Percentiles rank a stretch among this genome's conserved stretches.
These are phyloP conservation scores for Oropetium thomaeum DNA, from an alignment of 176 grass and related monocot genomes.

Conservation along the genomic window DNA sequence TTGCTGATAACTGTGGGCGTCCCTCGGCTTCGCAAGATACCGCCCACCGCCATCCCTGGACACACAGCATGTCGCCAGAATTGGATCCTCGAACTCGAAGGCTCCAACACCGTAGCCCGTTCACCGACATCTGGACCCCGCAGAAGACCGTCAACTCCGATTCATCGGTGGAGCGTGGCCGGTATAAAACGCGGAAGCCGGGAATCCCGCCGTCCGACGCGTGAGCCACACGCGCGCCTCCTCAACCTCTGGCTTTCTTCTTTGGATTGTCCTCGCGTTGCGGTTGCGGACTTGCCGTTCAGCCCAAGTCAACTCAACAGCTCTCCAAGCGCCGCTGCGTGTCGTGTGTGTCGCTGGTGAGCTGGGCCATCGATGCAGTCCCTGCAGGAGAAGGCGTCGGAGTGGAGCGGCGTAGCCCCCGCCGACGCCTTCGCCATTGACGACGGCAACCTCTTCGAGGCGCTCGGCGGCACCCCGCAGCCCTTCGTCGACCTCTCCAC, in stretches of 20 bases:
- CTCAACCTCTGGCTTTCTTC: neutral
- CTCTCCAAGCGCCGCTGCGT: neutral
- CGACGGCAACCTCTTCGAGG: slow-evolving; percentile 70
- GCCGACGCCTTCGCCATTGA: slow-evolving; percentile 88
- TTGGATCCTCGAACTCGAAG: neutral
- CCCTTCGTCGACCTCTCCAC: slow-evolving; percentile 91
- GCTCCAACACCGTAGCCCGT: too few relatives aligned
- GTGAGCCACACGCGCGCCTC: neutral
- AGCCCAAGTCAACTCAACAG: neutral
- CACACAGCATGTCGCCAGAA: slow-evolving; percentile 22
- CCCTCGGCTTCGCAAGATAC: neutral
- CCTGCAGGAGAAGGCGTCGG: slow-evolving; percentile 91
- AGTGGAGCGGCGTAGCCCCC: slow-evolving; percentile 83
- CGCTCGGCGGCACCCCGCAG: slow-evolving; percentile 77
- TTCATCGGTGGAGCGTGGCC: slow-evolving; percentile 10
- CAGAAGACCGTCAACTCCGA: neutral
- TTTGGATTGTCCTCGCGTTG: neutral
- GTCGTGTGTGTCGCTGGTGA: neutral
- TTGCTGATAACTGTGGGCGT: neutral
- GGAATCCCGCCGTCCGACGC: slow-evolving; percentile 5
- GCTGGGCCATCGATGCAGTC: slow-evolving; percentile 52
- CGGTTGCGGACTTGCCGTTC: neutral
- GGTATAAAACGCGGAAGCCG: neutral
- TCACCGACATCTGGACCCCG: neutral
- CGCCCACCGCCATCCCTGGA: neutral